Evolutionary conservation across 2,329 filamentous ascomycete species (phyloP).

Genomic region (Hypoxylon sp.): DNA sequence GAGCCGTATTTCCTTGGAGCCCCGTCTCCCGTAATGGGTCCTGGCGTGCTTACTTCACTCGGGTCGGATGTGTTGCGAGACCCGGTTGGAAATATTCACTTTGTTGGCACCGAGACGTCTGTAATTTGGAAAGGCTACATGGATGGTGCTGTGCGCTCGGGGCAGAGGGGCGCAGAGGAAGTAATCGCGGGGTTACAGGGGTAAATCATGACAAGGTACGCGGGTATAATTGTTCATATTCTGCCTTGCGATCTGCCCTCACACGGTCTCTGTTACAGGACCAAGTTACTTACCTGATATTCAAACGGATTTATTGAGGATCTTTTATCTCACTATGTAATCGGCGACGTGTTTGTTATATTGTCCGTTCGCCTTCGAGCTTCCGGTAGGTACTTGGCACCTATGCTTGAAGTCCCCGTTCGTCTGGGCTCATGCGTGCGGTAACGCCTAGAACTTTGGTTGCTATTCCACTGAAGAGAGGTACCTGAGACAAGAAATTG

Average conservation of each 20-base stretch:
- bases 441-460: not conserved
- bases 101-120: constrained; percentile 68
- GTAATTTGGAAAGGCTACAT: constrained; percentile 71
- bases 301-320: not conserved
- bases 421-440: not conserved
- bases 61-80: constrained; percentile 55
- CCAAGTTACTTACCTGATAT: not conserved
- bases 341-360: not conserved
- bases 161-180: constrained; percentile 64
- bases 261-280: not conserved
- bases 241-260: not conserved
- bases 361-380: not conserved
- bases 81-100: constrained; percentile 61
- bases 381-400: not conserved
- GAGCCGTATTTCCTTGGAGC: constrained; percentile 60
- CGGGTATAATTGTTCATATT: not conserved
- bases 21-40: constrained; percentile 57
- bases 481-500: not conserved
- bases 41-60: constrained; percentile 57
- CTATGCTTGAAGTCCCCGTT: not conserved
- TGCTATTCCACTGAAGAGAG: not conserved
- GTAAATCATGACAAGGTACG: not conserved
- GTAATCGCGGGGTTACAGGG: constrained; percentile 53
- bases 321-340: not conserved
- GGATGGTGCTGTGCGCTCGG: constrained; percentile 68